phyloP scores from a whole-genome alignment of 148 eudicot genomes.

The Rhododendron molle region DNA sequence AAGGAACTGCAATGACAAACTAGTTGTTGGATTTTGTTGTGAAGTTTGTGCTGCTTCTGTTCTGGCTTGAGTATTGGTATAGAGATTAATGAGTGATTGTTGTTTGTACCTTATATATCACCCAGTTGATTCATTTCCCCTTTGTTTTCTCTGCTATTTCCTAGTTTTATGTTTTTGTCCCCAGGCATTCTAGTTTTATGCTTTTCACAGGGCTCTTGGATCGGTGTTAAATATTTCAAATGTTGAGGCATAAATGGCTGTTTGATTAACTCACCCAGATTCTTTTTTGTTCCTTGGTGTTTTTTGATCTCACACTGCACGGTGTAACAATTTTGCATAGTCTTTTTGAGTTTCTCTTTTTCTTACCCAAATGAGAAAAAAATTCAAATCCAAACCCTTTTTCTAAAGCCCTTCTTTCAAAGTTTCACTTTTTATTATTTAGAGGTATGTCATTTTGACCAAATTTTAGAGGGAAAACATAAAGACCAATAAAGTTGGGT shows the following conservation, averaged over 20 bases:
- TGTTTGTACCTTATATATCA: slow-evolving; percentile 1
- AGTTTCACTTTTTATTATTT: too few species aligned
- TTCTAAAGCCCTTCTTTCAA: too few species aligned
- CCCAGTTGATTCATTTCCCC: neutral
- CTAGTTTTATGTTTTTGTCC: neutral
- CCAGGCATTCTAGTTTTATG: neutral
- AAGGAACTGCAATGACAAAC: neutral
- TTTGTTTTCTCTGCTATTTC: neutral
- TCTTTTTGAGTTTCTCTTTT: too few species aligned
- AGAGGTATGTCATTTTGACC: too few species aligned
- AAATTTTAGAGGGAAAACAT: too few species aligned
- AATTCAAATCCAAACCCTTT: too few species aligned
- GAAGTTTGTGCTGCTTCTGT: neutral
- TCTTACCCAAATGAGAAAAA: too few species aligned
- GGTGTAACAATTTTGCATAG: neutral
- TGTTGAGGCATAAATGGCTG: neutral
- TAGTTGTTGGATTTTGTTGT: neutral
- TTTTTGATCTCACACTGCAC: neutral
- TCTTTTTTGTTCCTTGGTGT: neutral
- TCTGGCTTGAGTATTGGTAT: neutral
- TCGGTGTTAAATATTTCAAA: neutral
- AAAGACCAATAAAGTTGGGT: too few species aligned
- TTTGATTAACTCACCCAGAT: neutral
- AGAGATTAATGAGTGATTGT: neutral
- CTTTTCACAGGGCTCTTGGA: neutral